Percentiles rank a stretch among this genome's conserved stretches.
Evolutionary conservation across 176 grass and related monocot species (phyloP).

Genomic region (Pontederia paniculata): DNA sequence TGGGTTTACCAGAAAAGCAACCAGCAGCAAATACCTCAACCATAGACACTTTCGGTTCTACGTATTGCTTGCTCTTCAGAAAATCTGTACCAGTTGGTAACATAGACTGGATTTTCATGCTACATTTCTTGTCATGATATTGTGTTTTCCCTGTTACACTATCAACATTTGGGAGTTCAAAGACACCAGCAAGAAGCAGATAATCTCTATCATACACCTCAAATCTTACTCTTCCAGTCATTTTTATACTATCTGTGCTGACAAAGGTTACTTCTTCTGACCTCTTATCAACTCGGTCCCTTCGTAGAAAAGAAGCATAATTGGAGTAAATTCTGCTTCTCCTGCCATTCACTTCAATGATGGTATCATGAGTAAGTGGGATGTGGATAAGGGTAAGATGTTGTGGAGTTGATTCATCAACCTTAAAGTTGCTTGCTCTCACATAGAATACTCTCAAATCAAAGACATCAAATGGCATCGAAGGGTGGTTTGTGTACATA

Average conservation of each 20-base stretch:
- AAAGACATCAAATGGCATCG: slow-evolving; percentile 59
- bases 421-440: slow-evolving; percentile 58
- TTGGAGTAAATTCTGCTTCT: slow-evolving; percentile 75
- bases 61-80: slow-evolving; percentile 46
- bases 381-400: slow-evolving; percentile 72
- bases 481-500: slow-evolving; percentile 59
- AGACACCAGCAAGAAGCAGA: slow-evolving; percentile 59
- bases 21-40: slow-evolving; percentile 46
- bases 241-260: slow-evolving; percentile 68
- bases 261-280: slow-evolving; percentile 80
- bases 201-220: slow-evolving; percentile 73
- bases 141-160: slow-evolving; percentile 35
- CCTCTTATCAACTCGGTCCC: slow-evolving; percentile 62
- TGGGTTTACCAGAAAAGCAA: neutral
- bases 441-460: slow-evolving; percentile 77
- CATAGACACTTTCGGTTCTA: slow-evolving; percentile 37
- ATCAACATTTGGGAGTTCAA: slow-evolving; percentile 49
- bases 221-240: slow-evolving; percentile 81
- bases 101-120: slow-evolving; percentile 52
- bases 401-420: slow-evolving; percentile 52
- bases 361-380: slow-evolving; percentile 57
- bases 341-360: slow-evolving; percentile 73
- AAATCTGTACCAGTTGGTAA: slow-evolving; percentile 35
- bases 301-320: slow-evolving; percentile 56
- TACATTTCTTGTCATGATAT: slow-evolving; percentile 60